Percentiles rank a stretch among this genome's conserved stretches.
These are phyloP conservation scores for Mortierella sp. DNA, from an alignment of 371 early-diverging fungal genomes.

Conservation along the genomic window DNA sequence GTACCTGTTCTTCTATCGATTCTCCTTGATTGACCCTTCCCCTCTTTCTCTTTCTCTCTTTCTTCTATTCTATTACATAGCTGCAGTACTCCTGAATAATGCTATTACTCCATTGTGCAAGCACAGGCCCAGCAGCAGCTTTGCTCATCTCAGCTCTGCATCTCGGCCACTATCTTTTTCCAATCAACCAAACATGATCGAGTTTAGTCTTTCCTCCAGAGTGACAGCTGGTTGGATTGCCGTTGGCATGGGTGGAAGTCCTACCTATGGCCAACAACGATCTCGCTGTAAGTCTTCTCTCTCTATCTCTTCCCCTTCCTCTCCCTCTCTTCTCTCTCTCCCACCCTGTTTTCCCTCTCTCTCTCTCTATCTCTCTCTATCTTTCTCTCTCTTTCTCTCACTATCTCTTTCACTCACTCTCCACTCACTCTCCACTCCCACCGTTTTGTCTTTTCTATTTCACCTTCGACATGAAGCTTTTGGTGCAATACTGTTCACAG, in stretches of 20 bases:
- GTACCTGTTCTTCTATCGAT: neutral
- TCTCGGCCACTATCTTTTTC: conserved; percentile 40
- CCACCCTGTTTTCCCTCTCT: neutral
- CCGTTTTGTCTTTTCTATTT: no score
- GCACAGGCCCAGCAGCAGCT: conserved; percentile 3
- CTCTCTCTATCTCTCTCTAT: no score
- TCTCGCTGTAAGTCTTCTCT: conserved; percentile 28
- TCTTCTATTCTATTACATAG: conserved; percentile 15
- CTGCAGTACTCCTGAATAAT: neutral
- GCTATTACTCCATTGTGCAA: neutral
- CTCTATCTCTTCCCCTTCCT: neutral
- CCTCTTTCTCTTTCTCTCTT: neutral
- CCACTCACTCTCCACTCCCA: neutral
- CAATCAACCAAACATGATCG: conserved; percentile 30
- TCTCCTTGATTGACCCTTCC: neutral
- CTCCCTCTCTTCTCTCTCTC: neutral
- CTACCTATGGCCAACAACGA: conserved; percentile 34
- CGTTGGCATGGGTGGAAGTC: conserved; percentile 34
- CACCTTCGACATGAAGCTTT: no score
- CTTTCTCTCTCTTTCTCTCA: neutral
- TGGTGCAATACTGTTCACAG: no score
- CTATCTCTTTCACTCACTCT: neutral
- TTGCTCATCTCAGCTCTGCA: conserved; percentile 26
- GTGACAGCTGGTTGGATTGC: conserved; percentile 34
- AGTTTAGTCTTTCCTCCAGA: conserved; percentile 32